Conservation (phyloP, 2,329 filamentous ascomycete genomes). For the Exophiala alcalophila region DNA sequence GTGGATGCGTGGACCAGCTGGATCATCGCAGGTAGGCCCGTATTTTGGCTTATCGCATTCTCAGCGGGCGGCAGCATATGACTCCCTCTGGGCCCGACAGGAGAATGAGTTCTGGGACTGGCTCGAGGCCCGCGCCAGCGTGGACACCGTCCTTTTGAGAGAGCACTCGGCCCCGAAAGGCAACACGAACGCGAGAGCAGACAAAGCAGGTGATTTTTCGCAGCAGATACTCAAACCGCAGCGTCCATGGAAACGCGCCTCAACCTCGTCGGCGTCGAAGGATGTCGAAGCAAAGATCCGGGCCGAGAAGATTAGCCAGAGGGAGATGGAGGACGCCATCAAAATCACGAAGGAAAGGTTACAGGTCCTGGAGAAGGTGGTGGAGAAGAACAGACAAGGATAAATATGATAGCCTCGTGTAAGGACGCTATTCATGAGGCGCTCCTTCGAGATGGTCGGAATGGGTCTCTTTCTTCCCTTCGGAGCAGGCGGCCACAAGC, state of each 20-base stretch:
- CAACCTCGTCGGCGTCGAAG: constrained; percentile 32
- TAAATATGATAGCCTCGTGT: too few relatives aligned
- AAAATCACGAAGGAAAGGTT: constrained; percentile 82
- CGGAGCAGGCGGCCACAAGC: too few relatives aligned
- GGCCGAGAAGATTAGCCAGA: constrained; percentile 67
- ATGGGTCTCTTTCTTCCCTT: too few relatives aligned
- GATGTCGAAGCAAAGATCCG: constrained; percentile 57
- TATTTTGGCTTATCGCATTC: constrained; percentile 46
- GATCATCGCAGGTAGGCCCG: constrained; percentile 13
- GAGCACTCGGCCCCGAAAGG: constrained; percentile 14
- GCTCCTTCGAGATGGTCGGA: too few relatives aligned
- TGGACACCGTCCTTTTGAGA: constrained; percentile 55
- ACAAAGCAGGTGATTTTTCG: constrained; percentile 30
- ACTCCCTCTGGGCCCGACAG: constrained; percentile 86
- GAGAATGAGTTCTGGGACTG: constrained; percentile 90
- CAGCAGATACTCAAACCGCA: constrained; percentile 19
- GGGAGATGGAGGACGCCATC: constrained; percentile 76
- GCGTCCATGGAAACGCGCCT: constrained; percentile 34
- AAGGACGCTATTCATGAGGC: too few relatives aligned
- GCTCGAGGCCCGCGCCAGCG: constrained; percentile 80
- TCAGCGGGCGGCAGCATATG: constrained; percentile 76
- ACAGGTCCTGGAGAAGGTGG: constrained; percentile 68
- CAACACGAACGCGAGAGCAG: constrained; percentile 1
- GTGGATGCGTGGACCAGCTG: constrained; percentile 60
- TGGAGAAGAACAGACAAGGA: constrained; percentile 49